Conservation (phyloP, 192 early-diverging fungal species). For the Neocallimastix lanati region DNA sequence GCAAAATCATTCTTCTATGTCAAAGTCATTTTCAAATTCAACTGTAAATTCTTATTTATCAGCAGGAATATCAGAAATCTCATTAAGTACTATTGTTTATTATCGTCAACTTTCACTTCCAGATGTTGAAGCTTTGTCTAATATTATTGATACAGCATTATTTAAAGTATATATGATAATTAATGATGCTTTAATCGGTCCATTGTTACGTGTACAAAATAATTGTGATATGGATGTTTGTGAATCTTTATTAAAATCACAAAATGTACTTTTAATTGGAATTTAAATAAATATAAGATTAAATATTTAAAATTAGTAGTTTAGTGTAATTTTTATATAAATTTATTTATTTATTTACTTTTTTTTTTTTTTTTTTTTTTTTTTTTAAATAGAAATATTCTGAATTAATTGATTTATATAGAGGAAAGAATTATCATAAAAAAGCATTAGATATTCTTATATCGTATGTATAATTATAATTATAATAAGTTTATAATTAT, state of each 20-base stretch:
- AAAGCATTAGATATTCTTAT: constrained; percentile 75
- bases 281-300: too few relatives aligned
- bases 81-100: constrained; percentile 6
- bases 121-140: constrained; percentile 7
- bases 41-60: background rate
- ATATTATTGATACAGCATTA: constrained; percentile 67
- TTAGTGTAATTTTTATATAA: background rate
- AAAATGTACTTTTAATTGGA: constrained; percentile 33
- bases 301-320: background rate
- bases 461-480: constrained; percentile 15
- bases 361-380: background rate
- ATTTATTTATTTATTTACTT: background rate
- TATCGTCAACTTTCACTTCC: constrained; percentile 11
- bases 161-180: constrained; percentile 76
- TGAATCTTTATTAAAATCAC: constrained; percentile 57
- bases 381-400: constrained; percentile 38
- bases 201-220: constrained; percentile 74
- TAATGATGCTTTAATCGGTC: constrained; percentile 71
- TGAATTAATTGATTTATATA: constrained; percentile 87
- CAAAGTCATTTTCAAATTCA: constrained; percentile 1
- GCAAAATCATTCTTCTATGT: constrained; percentile 5
- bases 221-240: constrained; percentile 72
- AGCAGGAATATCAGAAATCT: constrained; percentile 2
- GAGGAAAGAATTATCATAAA: constrained; percentile 70
- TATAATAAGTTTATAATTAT: constrained; percentile 1